Conservation (phyloP, 805 yeast species). For the Teunomyces funiuensis region DNA sequence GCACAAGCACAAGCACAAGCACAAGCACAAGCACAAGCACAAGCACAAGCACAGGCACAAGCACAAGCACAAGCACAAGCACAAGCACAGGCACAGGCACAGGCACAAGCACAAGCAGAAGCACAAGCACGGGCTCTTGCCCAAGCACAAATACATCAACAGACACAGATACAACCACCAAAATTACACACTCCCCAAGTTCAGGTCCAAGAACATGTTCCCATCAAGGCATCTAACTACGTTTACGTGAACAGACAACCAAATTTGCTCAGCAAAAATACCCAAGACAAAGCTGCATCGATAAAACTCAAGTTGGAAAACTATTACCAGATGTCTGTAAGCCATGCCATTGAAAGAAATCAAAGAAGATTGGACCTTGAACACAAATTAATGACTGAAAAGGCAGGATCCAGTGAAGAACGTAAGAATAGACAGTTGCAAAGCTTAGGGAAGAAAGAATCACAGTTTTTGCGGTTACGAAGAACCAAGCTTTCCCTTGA, state of each 20-base stretch:
- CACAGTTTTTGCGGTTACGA: conserved; percentile 79
- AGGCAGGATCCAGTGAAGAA: conserved; percentile 70
- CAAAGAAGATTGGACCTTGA: conserved; percentile 88
- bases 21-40: conserved; percentile 3
- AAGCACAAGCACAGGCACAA: conserved; percentile 12
- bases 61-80: conserved; percentile 13
- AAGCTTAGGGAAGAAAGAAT: conserved; percentile 83
- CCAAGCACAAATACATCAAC: conserved; percentile 12
- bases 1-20: conserved; percentile 6
- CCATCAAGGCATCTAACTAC: conserved; percentile 38
- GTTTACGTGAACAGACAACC: conserved; percentile 84
- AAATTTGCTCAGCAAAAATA: conserved; percentile 63
- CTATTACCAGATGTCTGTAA: conserved; percentile 79
- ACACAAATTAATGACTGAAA: conserved; percentile 64
- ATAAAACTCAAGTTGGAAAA: conserved; percentile 80
- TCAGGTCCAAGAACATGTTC: conserved; percentile 8
- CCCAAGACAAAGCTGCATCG: conserved; percentile 84
- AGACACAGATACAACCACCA: conserved; percentile 11
- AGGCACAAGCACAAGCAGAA: conserved; percentile 7
- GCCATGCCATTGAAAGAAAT: conserved; percentile 92
- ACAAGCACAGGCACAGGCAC: conserved; percentile 10
- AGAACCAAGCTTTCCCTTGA: conserved; percentile 80
- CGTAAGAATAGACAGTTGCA: conserved; percentile 79
- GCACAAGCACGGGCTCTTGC: conserved; percentile 13
- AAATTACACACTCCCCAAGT: conserved; percentile 14